These are phyloP conservation scores for Botryotinia convoluta DNA, from an alignment of 2,329 filamentous ascomycete genomes.

Conservation along the genomic window DNA sequence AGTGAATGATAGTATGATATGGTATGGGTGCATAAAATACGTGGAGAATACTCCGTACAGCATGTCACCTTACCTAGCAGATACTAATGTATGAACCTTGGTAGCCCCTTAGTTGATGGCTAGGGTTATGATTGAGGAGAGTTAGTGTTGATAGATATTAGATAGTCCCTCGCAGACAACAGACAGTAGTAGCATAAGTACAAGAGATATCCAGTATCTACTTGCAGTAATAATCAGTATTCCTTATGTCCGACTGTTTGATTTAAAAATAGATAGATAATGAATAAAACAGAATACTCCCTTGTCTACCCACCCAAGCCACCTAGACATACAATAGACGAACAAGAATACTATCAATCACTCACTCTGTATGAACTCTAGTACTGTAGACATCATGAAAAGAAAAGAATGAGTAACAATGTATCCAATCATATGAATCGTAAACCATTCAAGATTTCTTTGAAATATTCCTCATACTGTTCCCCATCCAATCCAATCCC, in stretches of 20 bases:
- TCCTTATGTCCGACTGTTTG: not conserved
- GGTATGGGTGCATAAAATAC: not conserved
- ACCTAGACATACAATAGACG: not conserved
- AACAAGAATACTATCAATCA: not conserved
- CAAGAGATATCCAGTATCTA: not conserved
- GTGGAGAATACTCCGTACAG: conserved; percentile 2
- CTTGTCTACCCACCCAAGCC: no score
- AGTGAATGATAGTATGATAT: not conserved
- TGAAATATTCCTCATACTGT: not conserved
- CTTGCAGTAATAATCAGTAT: not conserved
- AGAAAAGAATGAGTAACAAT: not conserved
- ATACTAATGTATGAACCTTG: conserved; percentile 12
- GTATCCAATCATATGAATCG: not conserved
- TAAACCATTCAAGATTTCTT: not conserved
- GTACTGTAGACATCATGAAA: not conserved
- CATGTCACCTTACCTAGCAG: conserved; percentile 1
- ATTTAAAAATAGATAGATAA: not conserved
- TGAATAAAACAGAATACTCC: not conserved
- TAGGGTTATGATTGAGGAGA: not conserved
- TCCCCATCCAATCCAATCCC: not conserved
- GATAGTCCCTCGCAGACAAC: not conserved
- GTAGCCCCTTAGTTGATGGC: conserved; percentile 1
- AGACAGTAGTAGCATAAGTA: not conserved
- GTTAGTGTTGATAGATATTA: not conserved
- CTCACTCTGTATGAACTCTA: not conserved